Evolutionary conservation across 164 flowering plant genomes (phyloP).

Genomic region (Chimonanthus praecox): DNA sequence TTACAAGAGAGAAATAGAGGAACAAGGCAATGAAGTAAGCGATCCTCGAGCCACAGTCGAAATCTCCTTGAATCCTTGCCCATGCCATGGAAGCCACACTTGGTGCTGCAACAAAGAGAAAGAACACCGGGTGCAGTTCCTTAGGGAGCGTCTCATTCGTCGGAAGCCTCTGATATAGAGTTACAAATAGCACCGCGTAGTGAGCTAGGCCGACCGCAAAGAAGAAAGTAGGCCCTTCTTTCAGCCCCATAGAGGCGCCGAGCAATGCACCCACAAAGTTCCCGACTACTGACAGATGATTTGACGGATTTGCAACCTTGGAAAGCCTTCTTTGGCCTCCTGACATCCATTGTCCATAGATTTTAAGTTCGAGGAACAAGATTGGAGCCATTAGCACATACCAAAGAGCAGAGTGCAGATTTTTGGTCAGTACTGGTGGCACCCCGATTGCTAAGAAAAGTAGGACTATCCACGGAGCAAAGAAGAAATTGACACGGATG

Average conservation of each 20-base stretch:
- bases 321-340: constrained; percentile 79
- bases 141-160: constrained; percentile 70
- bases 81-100: constrained; percentile 83
- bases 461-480: constrained; percentile 77
- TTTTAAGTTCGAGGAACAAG: constrained; percentile 65
- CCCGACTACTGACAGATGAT: constrained; percentile 77
- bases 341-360: constrained; percentile 98
- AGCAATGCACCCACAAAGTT: constrained; percentile 80
- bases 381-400: constrained; percentile 75
- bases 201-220: constrained; percentile 87
- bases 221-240: constrained; percentile 82
- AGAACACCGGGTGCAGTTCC: constrained; percentile 81
- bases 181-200: constrained; percentile 77
- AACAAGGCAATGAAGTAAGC: constrained; percentile 74
- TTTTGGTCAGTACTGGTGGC: constrained; percentile 42
- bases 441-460: constrained; percentile 60
- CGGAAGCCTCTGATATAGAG: constrained; percentile 85
- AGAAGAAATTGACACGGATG: constrained; percentile 85
- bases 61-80: constrained; percentile 60
- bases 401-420: constrained; percentile 50
- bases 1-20: constrained; percentile 72
- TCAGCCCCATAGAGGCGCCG: constrained; percentile 81
- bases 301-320: constrained; percentile 85
- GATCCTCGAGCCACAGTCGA: constrained; percentile 53
- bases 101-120: constrained; percentile 80